Conservation (phyloP, 2,329 filamentous ascomycete species). For the Talaromyces piceae region DNA sequence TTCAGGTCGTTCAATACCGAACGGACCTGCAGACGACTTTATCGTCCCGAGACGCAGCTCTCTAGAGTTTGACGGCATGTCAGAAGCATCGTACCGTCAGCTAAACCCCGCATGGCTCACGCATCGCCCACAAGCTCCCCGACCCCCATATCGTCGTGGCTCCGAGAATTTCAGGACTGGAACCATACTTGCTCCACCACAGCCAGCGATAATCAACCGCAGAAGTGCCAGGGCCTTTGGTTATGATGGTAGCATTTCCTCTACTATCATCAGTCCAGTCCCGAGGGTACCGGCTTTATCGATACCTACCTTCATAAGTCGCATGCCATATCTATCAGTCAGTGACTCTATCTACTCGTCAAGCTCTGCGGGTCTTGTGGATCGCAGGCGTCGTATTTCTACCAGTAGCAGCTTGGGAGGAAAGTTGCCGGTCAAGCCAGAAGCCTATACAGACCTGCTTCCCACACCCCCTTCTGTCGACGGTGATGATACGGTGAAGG, state of each 20-base stretch:
- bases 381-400: background rate
- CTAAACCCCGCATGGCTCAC: background rate
- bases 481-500: background rate
- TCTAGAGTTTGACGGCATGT: slow-evolving; percentile 4
- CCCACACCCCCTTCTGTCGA: background rate
- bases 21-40: slow-evolving; percentile 7
- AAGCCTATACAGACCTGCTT: slow-evolving; percentile 6
- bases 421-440: slow-evolving; percentile 9
- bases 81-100: slow-evolving; percentile 3
- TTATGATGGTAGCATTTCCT: slow-evolving; percentile 5
- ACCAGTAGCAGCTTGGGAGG: background rate
- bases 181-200: background rate
- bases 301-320: slow-evolving; percentile 3
- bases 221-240: background rate
- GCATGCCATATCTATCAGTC: slow-evolving; percentile 9
- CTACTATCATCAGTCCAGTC: background rate
- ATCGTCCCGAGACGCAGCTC: slow-evolving; percentile 5
- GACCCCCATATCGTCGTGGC: slow-evolving; percentile 5
- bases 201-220: background rate
- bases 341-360: slow-evolving; percentile 19
- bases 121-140: slow-evolving; percentile 7
- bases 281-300: slow-evolving; percentile 1
- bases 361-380: slow-evolving; percentile 9
- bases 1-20: background rate
- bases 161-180: slow-evolving; percentile 1